A percentile compares a stretch with the other conserved stretches of the same genome.
phyloP scores from a whole-genome alignment of 805 yeast species.

The Zygotorulaspora chibaensis region DNA sequence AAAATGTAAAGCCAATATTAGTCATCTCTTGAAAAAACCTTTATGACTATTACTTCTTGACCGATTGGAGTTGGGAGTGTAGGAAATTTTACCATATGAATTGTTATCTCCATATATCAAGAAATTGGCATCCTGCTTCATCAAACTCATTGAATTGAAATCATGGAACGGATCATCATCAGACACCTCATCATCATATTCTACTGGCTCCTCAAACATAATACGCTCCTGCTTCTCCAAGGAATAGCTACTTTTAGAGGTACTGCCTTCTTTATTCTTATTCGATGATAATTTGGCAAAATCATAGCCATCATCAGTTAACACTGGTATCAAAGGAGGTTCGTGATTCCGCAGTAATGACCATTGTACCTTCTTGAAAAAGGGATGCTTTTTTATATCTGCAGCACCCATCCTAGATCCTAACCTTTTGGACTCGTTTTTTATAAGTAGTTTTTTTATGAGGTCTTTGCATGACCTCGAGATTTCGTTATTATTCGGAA shows the following conservation, averaged over 20 bases:
- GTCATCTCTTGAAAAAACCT: conserved; percentile 30
- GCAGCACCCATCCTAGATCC: conserved; percentile 95
- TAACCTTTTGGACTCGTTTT: conserved; percentile 82
- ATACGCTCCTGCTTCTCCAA: conserved; percentile 25
- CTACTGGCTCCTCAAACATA: conserved; percentile 35
- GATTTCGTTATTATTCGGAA: conserved; percentile 63
- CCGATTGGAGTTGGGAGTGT: conserved; percentile 38
- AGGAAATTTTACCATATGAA: conserved; percentile 41
- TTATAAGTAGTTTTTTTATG: conserved; percentile 74
- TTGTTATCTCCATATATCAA: conserved; percentile 45
- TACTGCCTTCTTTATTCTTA: conserved; percentile 21
- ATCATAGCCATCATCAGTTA: conserved; percentile 51
- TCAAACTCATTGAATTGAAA: conserved; percentile 81
- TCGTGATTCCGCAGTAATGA: conserved; percentile 86
- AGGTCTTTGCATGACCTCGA: conserved; percentile 74
- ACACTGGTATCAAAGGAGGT: conserved; percentile 93
- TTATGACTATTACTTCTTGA: conserved; percentile 39
- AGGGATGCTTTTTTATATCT: conserved; percentile 86
- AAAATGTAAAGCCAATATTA: background rate
- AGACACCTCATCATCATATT: conserved; percentile 35
- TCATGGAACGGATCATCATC: conserved; percentile 73
- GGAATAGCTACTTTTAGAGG: conserved; percentile 14
- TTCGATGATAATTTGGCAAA: conserved; percentile 38
- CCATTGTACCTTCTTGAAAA: conserved; percentile 92
- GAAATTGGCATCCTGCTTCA: conserved; percentile 59